A percentile compares a stretch with the other conserved stretches of the same genome.
These are phyloP conservation scores for Taiwanofungus camphoratus DNA, from an alignment of 1,284 basidiomycete genomes.

Conservation along the genomic window DNA sequence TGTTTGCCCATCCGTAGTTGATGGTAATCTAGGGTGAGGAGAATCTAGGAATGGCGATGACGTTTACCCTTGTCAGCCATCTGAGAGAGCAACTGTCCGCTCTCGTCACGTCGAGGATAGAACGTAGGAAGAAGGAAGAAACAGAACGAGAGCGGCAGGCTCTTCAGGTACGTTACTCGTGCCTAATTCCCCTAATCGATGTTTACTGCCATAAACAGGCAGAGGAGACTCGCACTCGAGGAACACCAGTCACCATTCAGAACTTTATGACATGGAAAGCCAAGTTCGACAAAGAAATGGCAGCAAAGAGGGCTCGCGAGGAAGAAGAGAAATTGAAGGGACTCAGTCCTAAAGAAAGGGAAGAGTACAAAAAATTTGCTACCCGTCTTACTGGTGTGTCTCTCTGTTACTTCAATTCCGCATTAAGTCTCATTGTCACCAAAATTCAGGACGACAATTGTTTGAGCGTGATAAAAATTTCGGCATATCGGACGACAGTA, in stretches of 20 bases:
- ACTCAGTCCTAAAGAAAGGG: slow-evolving; percentile 79
- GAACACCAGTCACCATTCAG: slow-evolving; percentile 83
- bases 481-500: slow-evolving; percentile 61
- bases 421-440: slow-evolving; percentile 6
- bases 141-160: slow-evolving; percentile 65
- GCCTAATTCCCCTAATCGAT: not conserved
- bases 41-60: slow-evolving; percentile 96
- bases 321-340: slow-evolving; percentile 82
- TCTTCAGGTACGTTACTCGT: slow-evolving; percentile 55
- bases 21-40: slow-evolving; percentile 68
- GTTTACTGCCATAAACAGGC: slow-evolving; percentile 42
- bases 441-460: slow-evolving; percentile 69
- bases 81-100: slow-evolving; percentile 74
- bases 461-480: slow-evolving; percentile 79
- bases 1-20: not conserved
- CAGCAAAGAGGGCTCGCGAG: slow-evolving; percentile 53
- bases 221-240: slow-evolving; percentile 83
- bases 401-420: slow-evolving; percentile 6
- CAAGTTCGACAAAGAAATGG: slow-evolving; percentile 70
- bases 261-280: slow-evolving; percentile 81
- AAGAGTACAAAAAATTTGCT: slow-evolving; percentile 72
- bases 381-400: slow-evolving; percentile 66
- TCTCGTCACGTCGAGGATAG: slow-evolving; percentile 57
- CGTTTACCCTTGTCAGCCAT: slow-evolving; percentile 88
- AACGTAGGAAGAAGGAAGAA: slow-evolving; percentile 57